These are phyloP conservation scores for Lunularia cruciata DNA, from an alignment of 225 moss, liverwort and hornwort genomes.

Conservation along the genomic window DNA sequence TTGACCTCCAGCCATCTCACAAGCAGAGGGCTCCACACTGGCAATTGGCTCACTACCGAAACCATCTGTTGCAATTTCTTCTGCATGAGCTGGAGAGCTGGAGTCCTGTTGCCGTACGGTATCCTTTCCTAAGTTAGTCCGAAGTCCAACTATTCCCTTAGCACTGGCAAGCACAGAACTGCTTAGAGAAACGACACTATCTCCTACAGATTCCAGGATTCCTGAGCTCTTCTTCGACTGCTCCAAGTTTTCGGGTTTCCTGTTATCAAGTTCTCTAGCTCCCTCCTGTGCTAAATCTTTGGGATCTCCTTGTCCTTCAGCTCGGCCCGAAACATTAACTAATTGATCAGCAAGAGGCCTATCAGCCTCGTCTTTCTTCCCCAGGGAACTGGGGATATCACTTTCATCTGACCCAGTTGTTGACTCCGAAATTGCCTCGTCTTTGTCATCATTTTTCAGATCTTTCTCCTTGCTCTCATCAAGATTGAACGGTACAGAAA, in stretches of 20 bases:
- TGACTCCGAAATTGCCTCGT: too few relatives aligned
- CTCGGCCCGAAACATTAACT: not conserved
- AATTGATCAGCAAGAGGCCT: not conserved
- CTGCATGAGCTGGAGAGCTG: not conserved
- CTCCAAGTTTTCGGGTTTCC: too few relatives aligned
- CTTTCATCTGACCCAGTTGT: too few relatives aligned
- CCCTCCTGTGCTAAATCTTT: too few relatives aligned
- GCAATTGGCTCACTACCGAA: not conserved
- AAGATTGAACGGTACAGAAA: not conserved
- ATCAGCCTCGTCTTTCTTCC: not conserved
- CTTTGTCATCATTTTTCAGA: too few relatives aligned
- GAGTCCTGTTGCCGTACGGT: too few relatives aligned
- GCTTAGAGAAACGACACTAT: too few relatives aligned
- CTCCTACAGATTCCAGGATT: not conserved
- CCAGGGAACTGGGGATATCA: not conserved
- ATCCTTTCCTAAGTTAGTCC: too few relatives aligned
- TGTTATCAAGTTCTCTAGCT: too few relatives aligned
- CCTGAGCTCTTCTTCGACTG: not conserved
- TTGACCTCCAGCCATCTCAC: not conserved
- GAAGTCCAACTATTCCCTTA: too few relatives aligned
- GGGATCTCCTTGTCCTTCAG: not conserved
- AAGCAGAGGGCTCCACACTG: not conserved
- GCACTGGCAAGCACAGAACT: too few relatives aligned
- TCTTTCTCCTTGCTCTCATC: too few relatives aligned
- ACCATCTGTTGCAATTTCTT: not conserved